These are phyloP conservation scores for Echinosophora koreensis DNA, from an alignment of 306 rosid genomes.

Conservation along the genomic window DNA sequence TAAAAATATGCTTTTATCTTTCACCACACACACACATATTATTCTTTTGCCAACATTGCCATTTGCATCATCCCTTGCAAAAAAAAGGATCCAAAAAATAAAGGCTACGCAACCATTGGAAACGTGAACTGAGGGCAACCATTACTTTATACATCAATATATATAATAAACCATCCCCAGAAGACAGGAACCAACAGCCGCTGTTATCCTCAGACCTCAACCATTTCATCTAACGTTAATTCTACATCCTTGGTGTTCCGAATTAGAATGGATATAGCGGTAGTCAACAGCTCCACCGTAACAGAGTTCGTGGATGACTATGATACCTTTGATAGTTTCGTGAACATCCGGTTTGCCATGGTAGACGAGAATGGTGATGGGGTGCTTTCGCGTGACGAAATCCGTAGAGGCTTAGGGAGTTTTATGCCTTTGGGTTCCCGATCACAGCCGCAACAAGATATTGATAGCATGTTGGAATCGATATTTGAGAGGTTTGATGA, in stretches of 20 bases:
- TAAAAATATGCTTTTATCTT: too few species aligned
- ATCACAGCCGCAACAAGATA: constrained; percentile 41
- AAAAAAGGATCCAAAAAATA: constrained; percentile 17
- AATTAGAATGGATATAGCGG: constrained; percentile 53
- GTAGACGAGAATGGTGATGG: constrained; percentile 58
- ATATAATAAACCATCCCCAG: not conserved
- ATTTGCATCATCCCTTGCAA: not conserved
- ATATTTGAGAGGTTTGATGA: constrained; percentile 61
- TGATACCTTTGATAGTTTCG: constrained; percentile 51
- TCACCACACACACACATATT: too few species aligned
- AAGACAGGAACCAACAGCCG: not conserved
- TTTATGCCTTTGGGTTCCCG: constrained; percentile 55
- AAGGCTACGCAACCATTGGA: constrained; percentile 48
- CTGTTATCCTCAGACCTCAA: not conserved
- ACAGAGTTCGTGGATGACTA: constrained; percentile 52
- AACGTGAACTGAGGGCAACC: constrained; percentile 52
- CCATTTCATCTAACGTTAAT: not conserved
- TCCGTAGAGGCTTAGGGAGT: constrained; percentile 47
- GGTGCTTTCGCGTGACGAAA: constrained; percentile 53
- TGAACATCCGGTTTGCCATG: constrained; percentile 49
- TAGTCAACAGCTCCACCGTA: constrained; percentile 55
- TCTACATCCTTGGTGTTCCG: not conserved
- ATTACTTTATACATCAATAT: not conserved
- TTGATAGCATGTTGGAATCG: constrained; percentile 16
- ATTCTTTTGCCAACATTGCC: not conserved